Evolutionary conservation across 2,329 filamentous ascomycete species (phyloP).

Genomic region (Colletotrichum orchidophilum): DNA sequence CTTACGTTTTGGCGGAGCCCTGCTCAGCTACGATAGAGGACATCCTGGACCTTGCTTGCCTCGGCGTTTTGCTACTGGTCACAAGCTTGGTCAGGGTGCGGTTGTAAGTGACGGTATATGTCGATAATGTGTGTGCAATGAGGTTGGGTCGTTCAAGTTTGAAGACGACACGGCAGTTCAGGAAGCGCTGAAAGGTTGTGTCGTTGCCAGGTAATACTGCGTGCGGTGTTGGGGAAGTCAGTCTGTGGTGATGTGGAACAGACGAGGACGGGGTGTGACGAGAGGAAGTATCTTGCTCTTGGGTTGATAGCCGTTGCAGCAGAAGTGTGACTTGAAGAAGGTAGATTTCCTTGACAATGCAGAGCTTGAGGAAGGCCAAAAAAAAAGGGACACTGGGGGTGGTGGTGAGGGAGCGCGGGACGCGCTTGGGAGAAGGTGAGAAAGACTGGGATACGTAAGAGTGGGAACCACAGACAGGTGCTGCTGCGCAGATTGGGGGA

Average conservation of each 20-base stretch:
- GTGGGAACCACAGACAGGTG: too few relatives aligned
- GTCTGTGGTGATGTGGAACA: too few relatives aligned
- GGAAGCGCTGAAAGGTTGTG: not conserved
- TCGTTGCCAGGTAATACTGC: not conserved
- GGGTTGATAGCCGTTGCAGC: not conserved
- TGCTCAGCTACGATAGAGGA: not conserved
- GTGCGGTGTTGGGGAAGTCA: not conserved
- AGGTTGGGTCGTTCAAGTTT: not conserved
- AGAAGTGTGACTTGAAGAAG: not conserved
- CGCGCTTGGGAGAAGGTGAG: too few relatives aligned
- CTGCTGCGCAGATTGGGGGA: too few relatives aligned
- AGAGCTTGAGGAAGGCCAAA: not conserved
- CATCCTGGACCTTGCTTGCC: not conserved
- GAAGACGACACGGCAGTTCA: not conserved
- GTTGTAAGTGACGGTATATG: not conserved
- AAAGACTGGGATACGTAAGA: too few relatives aligned
- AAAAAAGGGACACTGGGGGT: too few relatives aligned
- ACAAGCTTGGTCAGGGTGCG: not conserved
- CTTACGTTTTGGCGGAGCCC: not conserved
- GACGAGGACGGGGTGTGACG: too few relatives aligned
- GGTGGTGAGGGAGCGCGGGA: too few relatives aligned
- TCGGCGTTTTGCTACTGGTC: not conserved
- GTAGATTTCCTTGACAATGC: not conserved
- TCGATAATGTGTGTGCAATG: not conserved
- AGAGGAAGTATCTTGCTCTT: not conserved